Evolutionary conservation across 805 yeast species (phyloP).

Genomic region (Kodamaea laetipori): DNA sequence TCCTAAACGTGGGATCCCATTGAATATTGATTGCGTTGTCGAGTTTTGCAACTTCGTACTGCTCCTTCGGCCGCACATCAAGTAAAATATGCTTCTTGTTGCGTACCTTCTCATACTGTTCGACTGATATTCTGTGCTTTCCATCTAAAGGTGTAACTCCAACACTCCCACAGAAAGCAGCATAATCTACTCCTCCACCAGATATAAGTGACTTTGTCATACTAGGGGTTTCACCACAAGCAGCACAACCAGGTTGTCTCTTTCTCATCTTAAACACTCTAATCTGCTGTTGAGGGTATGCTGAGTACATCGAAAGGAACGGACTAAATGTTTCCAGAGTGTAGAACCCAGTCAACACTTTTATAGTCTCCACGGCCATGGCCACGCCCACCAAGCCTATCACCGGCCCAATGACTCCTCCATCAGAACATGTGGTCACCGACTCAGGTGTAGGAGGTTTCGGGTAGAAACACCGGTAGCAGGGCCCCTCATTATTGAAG

Average conservation of each 20-base stretch:
- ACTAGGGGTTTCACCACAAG: constrained; percentile 58
- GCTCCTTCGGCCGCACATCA: constrained; percentile 84
- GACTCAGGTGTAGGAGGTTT: constrained; percentile 83
- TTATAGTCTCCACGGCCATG: constrained; percentile 88
- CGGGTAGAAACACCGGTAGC: constrained; percentile 93
- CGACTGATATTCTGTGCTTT: constrained; percentile 49
- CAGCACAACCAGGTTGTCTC: constrained; percentile 57
- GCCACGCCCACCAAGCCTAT: constrained; percentile 87
- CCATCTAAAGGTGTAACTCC: constrained; percentile 47
- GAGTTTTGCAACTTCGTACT: constrained; percentile 66
- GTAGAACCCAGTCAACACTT: constrained; percentile 63
- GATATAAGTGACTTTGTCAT: constrained; percentile 52
- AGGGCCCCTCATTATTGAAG: constrained; percentile 71
- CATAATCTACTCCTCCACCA: constrained; percentile 57
- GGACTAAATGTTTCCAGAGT: constrained; percentile 58
- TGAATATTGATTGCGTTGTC: constrained; percentile 66
- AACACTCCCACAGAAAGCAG: constrained; percentile 71
- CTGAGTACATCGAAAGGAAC: constrained; percentile 66
- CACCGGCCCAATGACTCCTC: constrained; percentile 95
- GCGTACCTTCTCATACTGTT: constrained; percentile 30
- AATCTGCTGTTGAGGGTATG: constrained; percentile 64
- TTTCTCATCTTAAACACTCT: constrained; percentile 81
- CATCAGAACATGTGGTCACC: constrained; percentile 85
- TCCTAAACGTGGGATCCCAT: constrained; percentile 47
- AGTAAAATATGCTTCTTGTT: constrained; percentile 43